Evolutionary conservation across 257 asterid genomes (phyloP), one percentile per base, ranked within the genome.

Genomic region (Handroanthus guayacan): DNA sequence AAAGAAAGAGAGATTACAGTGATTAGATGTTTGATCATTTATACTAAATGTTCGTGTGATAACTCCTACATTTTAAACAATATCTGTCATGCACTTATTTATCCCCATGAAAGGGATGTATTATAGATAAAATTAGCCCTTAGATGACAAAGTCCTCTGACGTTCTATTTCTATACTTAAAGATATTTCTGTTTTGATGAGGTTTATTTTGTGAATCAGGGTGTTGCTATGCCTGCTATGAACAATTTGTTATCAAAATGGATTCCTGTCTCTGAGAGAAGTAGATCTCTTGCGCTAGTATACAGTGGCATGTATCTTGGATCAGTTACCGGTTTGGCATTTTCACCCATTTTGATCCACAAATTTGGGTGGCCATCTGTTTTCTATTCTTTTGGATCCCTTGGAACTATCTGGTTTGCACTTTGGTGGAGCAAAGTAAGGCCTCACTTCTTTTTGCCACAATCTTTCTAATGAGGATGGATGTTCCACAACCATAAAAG

Each of bases 251-350:
- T 95, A 55, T 95, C 98, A 45, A 93, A 91, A 75, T 95, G 99
- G 98, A 82, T 95, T 86, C 99, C 98, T n/a, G 94, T 95, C 79
- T 91, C 99, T 0, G 99, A 95, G 86, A 89, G 99, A 86, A 95
- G 99, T 93, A 91, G 99, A 89, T 95, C 98, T 67, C 94, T 95
- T 70, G 96, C 97, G 11, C 89, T 95, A 52, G 99, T 93, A 36
- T 95, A 95, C 88, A 95, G 99, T 54, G 99, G 99, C 82, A 95
- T 95, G 99, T 95, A 95, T 84, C 98, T 95, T 80, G 99, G 99
- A 69, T 95, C 98, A 38, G 99, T 93, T 74, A 89, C 90, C 41
- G 99, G 98, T 13, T 90, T 95, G 87, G 98, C 90, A 1, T 45
- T 89, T 67, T 95, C 99, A 79, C 98, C 99, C 55, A 16, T 78